Percentiles rank a stretch among this genome's conserved stretches.
Conservation (phyloP, 2,329 filamentous ascomycete species). For the Penicillium freii region DNA sequence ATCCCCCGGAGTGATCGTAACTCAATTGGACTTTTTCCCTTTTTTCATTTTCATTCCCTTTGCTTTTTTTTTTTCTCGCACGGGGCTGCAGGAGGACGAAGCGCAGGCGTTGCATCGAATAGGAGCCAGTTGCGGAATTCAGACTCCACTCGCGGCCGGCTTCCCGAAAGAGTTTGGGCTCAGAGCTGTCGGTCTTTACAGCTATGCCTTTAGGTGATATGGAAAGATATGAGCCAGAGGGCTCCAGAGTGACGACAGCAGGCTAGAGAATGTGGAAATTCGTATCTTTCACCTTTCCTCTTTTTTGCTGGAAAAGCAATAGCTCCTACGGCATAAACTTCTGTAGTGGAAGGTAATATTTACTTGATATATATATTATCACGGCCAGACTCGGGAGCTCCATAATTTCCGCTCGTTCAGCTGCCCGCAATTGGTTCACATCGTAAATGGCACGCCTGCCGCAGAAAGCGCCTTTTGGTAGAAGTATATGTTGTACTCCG, state of each 20-base stretch:
- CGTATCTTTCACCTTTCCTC: background rate
- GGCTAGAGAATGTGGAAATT: background rate
- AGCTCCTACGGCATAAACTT: background rate
- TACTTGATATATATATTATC: constrained; percentile 4
- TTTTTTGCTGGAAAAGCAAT: background rate
- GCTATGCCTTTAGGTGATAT: background rate
- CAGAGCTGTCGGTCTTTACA: constrained; percentile 1
- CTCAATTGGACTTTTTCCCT: constrained; percentile 1
- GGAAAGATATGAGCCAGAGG: constrained; percentile 3
- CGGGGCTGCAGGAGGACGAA: constrained; percentile 27
- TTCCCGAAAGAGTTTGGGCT: constrained; percentile 22
- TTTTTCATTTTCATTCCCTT: background rate
- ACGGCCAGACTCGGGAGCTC: background rate
- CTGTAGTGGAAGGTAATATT: background rate
- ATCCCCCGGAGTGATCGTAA: constrained; percentile 34
- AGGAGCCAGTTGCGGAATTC: constrained; percentile 1
- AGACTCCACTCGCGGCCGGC: constrained; percentile 11
- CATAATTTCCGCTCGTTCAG: background rate
- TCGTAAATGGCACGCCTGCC: constrained; percentile 13
- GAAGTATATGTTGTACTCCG: background rate
- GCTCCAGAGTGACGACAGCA: constrained; percentile 4
- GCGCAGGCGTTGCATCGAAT: constrained; percentile 17
- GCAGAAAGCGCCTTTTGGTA: constrained; percentile 25
- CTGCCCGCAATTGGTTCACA: constrained; percentile 6
- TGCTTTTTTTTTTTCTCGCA: constrained; percentile 13